Base-by-base conservation (phyloP, 202 grass and related monocot species). In the Brachypodium distachyon region DNA sequence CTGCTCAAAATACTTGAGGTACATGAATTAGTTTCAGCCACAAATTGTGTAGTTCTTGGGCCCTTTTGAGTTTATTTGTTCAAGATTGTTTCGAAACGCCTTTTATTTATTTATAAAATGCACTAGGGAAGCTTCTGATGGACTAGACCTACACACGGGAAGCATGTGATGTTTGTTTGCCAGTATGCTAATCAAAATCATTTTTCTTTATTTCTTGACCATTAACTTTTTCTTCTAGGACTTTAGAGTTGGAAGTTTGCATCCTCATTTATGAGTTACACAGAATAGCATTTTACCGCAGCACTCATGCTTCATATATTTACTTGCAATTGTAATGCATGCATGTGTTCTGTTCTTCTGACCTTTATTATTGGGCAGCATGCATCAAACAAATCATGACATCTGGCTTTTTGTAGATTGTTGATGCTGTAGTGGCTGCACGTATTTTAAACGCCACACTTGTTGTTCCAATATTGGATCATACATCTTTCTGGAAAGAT, bases 401-500 rank as follows among this genome's bases (percentile, higher is more conserved):
- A 74, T 76, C 32, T 75, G 29, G 36, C 82, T 75, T 6, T 58
- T 87, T 89, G 33, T 70, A 94, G 91, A 94, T 94, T 78, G 75
- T 90, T 66, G 88, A 94, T 60, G 85, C 85, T 88, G 88, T 94
- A 55, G 85, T 91, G 37, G 87, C 91, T 25, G 87, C 91, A 58
- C 81, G 81, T 25, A 87, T 93, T 82, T 80, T 90, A 79, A 90
- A 93, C 7, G 84, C 91, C 47, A 93, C 91, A 61, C 91, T 93
- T 72, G 84, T 93, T 80, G 84, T 90, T 72, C 91, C 91, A 59
- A 90, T 83, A 74, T 44, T 93, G 42, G 91, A 93, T 47, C 84
- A 87, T 40, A 87, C 84, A 83, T 93, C 91, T 83, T 93, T 93
- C 70, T 93, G 87, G 87, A 93, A 87, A 85, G 91, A 93, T 81